Conservation (phyloP, 495 filamentous ascomycete species). For the Aspergillus baeticus region DNA sequence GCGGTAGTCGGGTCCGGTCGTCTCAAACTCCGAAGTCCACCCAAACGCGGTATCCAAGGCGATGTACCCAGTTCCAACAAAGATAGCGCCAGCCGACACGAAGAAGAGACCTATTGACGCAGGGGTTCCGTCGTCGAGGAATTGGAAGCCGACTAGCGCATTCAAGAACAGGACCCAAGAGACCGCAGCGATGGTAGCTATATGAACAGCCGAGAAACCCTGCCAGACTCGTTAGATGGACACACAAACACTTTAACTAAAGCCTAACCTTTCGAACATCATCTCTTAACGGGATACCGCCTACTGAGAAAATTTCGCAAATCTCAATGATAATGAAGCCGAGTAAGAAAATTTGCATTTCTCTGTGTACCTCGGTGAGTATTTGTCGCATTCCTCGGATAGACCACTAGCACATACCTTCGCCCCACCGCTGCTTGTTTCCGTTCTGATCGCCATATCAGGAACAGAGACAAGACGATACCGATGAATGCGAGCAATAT, state of each 20-base stretch:
- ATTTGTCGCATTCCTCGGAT: constrained; percentile 8
- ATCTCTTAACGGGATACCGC: constrained; percentile 73
- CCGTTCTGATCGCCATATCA: constrained; percentile 80
- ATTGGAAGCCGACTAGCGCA: constrained; percentile 86
- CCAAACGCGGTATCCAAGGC: constrained; percentile 88
- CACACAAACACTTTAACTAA: neutral
- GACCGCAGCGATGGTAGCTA: constrained; percentile 80
- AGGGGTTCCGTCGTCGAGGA: constrained; percentile 90
- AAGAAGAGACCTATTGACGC: constrained; percentile 75
- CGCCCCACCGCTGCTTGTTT: constrained; percentile 94
- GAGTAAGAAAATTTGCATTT: constrained; percentile 92
- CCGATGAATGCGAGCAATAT: constrained; percentile 79
- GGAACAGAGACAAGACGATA: constrained; percentile 60
- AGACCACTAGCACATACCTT: constrained; percentile 55
- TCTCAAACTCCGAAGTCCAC: constrained; percentile 76
- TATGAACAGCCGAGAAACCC: constrained; percentile 91
- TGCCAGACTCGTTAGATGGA: constrained; percentile 29
- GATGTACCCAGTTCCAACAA: constrained; percentile 93
- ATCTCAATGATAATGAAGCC: constrained; percentile 88
- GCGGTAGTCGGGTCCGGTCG: constrained; percentile 59
- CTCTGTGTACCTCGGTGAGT: constrained; percentile 49
- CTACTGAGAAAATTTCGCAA: constrained; percentile 94
- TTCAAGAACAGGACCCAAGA: constrained; percentile 92
- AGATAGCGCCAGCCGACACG: constrained; percentile 66
- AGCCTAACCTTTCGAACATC: constrained; percentile 55